Conservation (phyloP, 2,329 filamentous ascomycete genomes). For the Lecanoromycetidae sp. region DNA sequence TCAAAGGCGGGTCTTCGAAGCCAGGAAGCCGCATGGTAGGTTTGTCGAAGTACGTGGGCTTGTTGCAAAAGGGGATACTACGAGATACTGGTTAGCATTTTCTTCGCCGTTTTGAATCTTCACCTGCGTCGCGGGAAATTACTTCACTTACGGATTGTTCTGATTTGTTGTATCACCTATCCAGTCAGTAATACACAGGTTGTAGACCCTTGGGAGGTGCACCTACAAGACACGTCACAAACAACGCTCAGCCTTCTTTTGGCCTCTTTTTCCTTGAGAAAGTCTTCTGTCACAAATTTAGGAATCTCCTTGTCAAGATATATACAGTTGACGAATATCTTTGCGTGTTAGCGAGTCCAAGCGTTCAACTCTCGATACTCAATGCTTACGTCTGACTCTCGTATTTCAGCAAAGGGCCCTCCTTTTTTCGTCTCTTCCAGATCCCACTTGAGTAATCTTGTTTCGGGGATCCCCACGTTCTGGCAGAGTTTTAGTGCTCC, state of each 20-base stretch:
- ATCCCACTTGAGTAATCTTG: slow-evolving; percentile 63
- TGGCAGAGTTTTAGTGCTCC: slow-evolving; percentile 72
- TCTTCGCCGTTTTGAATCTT: too few relatives aligned
- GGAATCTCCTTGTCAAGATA: slow-evolving; percentile 71
- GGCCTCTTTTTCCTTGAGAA: slow-evolving; percentile 52
- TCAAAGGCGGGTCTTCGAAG: slow-evolving; percentile 48
- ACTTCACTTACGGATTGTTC: slow-evolving; percentile 28
- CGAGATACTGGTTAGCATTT: neutral
- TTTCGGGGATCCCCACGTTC: slow-evolving; percentile 57
- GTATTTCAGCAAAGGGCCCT: slow-evolving; percentile 69
- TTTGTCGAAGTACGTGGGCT: slow-evolving; percentile 75
- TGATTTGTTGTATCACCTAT: slow-evolving; percentile 33
- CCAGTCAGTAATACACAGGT: slow-evolving; percentile 10
- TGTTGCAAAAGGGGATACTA: slow-evolving; percentile 58
- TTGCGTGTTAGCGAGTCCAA: neutral
- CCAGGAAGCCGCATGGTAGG: slow-evolving; percentile 69
- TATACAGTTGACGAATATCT: slow-evolving; percentile 80
- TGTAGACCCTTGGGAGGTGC: slow-evolving; percentile 36
- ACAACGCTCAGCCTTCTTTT: slow-evolving; percentile 66
- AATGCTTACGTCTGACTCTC: slow-evolving; percentile 38
- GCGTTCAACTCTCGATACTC: neutral
- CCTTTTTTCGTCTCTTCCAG: slow-evolving; percentile 32
- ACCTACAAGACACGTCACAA: slow-evolving; percentile 54
- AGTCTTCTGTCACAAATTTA: slow-evolving; percentile 64
- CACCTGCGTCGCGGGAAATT: too few relatives aligned